phyloP scores from a whole-genome alignment of 2,329 filamentous ascomycete species.

The Acrocalymma vagum region DNA sequence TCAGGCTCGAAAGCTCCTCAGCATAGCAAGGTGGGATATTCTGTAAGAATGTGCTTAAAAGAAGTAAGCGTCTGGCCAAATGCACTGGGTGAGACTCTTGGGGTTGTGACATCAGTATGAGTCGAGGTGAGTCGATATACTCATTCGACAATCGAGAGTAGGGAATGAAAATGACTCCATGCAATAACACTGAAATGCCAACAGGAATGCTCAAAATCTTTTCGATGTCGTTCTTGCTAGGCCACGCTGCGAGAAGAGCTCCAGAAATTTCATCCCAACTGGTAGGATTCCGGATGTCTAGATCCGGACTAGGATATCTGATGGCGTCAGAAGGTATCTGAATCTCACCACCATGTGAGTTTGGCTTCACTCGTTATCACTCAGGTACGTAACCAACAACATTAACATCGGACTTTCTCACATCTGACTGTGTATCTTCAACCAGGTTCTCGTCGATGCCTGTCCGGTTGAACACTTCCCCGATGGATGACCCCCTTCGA shows the following conservation, averaged over 20 bases:
- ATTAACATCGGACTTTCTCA: no score
- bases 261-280: constrained; percentile 36
- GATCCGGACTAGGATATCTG: no score
- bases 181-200: constrained; percentile 43
- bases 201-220: constrained; percentile 42
- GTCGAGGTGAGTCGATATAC: constrained; percentile 30
- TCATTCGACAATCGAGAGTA: constrained; percentile 28
- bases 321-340: no score
- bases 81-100: constrained; percentile 35
- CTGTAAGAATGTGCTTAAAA: constrained; percentile 37
- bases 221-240: no score
- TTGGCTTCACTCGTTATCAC: no score
- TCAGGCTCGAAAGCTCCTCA: constrained; percentile 20
- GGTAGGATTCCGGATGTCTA: no score
- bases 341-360: no score
- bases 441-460: background rate
- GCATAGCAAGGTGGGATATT: constrained; percentile 27
- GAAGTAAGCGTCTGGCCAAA: constrained; percentile 38
- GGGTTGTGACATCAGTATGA: constrained; percentile 35
- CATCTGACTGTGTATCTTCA: constrained; percentile 1
- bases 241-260: constrained; percentile 48
- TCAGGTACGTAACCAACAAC: no score
- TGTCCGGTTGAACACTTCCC: no score
- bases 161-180: constrained; percentile 47
- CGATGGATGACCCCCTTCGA: no score